Evolutionary conservation across 192 early-diverging fungal species (phyloP), one percentile per base, ranked within the genome.

Genomic region (Linnemannia zychae): DNA sequence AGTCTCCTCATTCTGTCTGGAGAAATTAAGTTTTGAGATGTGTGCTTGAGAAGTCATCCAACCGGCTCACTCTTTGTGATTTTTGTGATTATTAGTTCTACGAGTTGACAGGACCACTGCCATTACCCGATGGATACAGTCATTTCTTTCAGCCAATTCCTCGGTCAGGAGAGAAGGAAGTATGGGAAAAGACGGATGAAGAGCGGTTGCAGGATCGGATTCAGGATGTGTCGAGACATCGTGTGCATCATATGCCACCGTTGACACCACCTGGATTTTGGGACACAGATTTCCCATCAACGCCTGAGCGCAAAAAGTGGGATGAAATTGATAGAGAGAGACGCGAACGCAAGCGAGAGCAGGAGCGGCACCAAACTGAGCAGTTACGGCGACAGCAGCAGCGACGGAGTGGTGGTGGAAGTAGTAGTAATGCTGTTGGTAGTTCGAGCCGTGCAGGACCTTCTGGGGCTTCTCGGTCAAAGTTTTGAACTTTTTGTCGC

Each of bases 241-340:
- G 83, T 6, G 78, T 85, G 0, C 83, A 85, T 5, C 74, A 85
- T 60, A 78, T 68, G 53, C 4, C 44, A 0, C 83, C 77, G 18
- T 5, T 79, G 40, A 85, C 83, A 6, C 83, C 83, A 7, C 83
- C 83, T 7, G 83, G 83, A 9, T 85, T 76, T 50, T 85, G 83
- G 83, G 74, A 85, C 37, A 76, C 74, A 36, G 60, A 79, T 20
- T 85, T 85, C 49, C 83, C 83, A 7, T 63, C 68, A 0, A 85
- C 83, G 5, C 83, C 67, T 17, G 83, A 85, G 22, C 67, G 83
- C 7, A 13, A 63, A 20, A 74, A 79, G 37, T 85, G 83, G 83
- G 83, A 85, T 40, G 68, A 71, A 20, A 63, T 85, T 34, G 83
- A 77, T 20, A 31, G 33, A 13, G 83, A 85, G 70, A 67, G 83